Conservation (phyloP, 2,329 filamentous ascomycete species). For the Geoglossum cookeanum region DNA sequence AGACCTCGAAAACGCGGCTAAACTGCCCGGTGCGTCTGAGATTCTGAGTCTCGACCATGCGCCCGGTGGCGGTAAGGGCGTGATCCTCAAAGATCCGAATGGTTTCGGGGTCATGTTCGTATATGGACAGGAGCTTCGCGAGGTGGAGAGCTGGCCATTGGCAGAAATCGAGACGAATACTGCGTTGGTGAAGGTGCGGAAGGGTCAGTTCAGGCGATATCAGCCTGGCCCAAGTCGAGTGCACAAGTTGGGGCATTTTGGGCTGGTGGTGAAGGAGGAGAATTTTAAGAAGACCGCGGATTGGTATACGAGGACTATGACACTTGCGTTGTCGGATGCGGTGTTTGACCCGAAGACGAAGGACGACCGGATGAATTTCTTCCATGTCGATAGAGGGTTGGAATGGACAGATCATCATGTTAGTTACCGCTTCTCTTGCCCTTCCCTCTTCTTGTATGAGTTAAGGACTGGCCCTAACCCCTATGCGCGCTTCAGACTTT, state of each 20-base stretch:
- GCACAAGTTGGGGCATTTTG: conserved; percentile 24
- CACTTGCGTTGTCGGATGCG: conserved; percentile 22
- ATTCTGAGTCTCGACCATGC: not conserved
- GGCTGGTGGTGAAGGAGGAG: conserved; percentile 13
- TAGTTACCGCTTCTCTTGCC: conserved; percentile 25
- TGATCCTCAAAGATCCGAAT: not conserved
- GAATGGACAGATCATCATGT: conserved; percentile 33
- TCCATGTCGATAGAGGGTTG: conserved; percentile 33
- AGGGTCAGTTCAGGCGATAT: conserved; percentile 18
- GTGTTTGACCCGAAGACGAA: conserved; percentile 8
- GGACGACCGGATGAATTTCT: conserved; percentile 28
- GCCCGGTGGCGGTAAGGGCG: not conserved
- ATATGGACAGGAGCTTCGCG: not conserved
- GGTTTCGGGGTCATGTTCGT: not conserved
- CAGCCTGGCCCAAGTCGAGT: conserved; percentile 15
- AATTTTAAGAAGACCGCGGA: conserved; percentile 17
- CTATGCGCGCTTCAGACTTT: not conserved
- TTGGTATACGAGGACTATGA: conserved; percentile 25
- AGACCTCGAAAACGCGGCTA: not conserved
- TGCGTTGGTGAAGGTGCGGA: not conserved
- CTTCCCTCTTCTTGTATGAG: conserved; percentile 15
- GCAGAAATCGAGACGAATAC: not conserved
- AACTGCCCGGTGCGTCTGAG: not conserved
- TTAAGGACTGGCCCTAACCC: conserved; percentile 7
- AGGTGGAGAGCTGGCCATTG: not conserved